Evolutionary conservation across 176 grass and related monocot genomes (phyloP).

Genomic region (Aegilops longissima): DNA sequence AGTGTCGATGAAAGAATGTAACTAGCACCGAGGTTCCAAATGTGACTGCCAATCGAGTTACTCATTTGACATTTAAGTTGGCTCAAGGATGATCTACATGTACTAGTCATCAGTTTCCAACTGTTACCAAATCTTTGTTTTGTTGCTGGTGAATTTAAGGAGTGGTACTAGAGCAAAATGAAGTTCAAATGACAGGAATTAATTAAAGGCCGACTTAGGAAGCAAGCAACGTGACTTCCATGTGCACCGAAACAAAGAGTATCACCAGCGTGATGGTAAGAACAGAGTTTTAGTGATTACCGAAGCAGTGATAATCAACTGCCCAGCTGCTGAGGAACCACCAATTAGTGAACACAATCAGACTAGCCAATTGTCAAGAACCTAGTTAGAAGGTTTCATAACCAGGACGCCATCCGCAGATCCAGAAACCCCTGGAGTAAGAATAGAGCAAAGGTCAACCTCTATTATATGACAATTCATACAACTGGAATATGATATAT

Average conservation of each 20-base stretch:
- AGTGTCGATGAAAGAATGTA: no score
- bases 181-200: conserved; percentile 74
- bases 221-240: background rate
- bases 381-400: conserved; percentile 83
- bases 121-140: conserved; percentile 54
- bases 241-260: background rate
- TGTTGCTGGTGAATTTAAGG: conserved; percentile 90
- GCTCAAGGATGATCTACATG: background rate
- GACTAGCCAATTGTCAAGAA: conserved; percentile 87
- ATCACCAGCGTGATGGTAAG: background rate
- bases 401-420: conserved; percentile 86
- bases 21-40: no score
- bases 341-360: conserved; percentile 80
- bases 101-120: background rate
- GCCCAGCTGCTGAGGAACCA: conserved; percentile 87
- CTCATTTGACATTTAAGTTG: no score
- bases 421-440: conserved; percentile 80
- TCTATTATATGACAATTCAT: background rate
- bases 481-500: background rate
- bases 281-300: conserved; percentile 39
- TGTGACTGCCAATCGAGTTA: no score
- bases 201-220: background rate
- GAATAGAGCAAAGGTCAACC: background rate
- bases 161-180: conserved; percentile 90
- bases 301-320: conserved; percentile 96